phyloP scores from a whole-genome alignment of 495 filamentous ascomycete species.

The Symbiotaphrina buchneri region DNA sequence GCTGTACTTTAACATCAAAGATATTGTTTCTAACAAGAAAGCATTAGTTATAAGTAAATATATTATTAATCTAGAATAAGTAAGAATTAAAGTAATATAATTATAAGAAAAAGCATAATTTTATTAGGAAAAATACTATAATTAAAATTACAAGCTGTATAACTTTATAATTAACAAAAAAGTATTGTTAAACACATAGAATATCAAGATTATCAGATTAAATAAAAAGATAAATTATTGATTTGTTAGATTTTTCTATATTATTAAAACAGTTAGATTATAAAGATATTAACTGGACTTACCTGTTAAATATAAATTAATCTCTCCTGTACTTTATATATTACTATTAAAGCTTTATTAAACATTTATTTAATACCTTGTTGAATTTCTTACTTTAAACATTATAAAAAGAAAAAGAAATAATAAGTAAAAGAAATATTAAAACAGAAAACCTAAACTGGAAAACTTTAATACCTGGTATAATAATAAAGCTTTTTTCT shows the following conservation, averaged over 20 bases:
- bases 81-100: neutral
- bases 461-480: neutral
- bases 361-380: no score
- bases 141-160: neutral
- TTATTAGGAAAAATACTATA: conserved; percentile 2
- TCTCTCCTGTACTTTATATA: conserved; percentile 3
- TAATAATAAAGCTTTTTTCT: neutral
- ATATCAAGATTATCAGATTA: neutral
- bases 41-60: neutral
- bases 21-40: neutral
- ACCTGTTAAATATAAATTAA: neutral
- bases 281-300: neutral
- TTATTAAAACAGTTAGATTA: neutral
- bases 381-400: neutral
- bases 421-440: neutral
- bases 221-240: neutral
- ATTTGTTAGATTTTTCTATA: neutral
- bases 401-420: neutral
- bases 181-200: conserved; percentile 1
- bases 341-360: conserved; percentile 2
- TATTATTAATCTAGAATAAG: neutral
- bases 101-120: neutral
- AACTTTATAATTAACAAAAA: neutral
- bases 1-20: neutral
- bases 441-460: neutral